Conservation (phyloP, 78 protist species). For the Dictyostelium citrinum region DNA sequence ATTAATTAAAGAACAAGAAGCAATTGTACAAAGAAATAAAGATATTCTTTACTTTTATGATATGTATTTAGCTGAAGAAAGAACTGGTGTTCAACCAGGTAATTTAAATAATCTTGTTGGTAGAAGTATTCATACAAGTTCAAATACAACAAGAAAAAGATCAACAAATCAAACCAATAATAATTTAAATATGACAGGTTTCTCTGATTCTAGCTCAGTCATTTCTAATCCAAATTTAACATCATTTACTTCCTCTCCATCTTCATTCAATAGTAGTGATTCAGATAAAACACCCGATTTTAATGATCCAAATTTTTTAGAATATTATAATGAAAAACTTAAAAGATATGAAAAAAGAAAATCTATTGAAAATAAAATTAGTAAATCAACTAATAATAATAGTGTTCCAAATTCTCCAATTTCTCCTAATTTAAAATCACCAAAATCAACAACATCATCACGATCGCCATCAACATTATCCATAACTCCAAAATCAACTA, state of each 20-base stretch:
- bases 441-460: not conserved
- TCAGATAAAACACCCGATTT: not conserved
- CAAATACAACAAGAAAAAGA: not conserved
- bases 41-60: conserved; percentile 40
- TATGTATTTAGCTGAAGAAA: not conserved
- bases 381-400: not conserved
- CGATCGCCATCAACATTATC: not conserved
- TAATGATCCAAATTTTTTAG: not conserved
- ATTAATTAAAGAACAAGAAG: conserved; percentile 51
- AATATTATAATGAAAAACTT: not conserved
- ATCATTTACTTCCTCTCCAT: not conserved
- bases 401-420: not conserved
- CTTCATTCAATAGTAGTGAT: not conserved
- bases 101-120: not conserved
- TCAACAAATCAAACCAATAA: not conserved
- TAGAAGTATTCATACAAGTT: not conserved
- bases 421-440: not conserved
- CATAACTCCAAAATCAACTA: too few relatives aligned
- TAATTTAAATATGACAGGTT: conserved; percentile 3
- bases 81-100: not conserved
- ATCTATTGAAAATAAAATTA: not conserved
- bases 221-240: not conserved
- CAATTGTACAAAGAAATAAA: conserved; percentile 37
- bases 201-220: not conserved
- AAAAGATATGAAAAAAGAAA: not conserved